A percentile compares a stretch with the other conserved stretches of the same genome.
phyloP scores from a whole-genome alignment of 345 rosid genomes.

The Camelina sativa region DNA sequence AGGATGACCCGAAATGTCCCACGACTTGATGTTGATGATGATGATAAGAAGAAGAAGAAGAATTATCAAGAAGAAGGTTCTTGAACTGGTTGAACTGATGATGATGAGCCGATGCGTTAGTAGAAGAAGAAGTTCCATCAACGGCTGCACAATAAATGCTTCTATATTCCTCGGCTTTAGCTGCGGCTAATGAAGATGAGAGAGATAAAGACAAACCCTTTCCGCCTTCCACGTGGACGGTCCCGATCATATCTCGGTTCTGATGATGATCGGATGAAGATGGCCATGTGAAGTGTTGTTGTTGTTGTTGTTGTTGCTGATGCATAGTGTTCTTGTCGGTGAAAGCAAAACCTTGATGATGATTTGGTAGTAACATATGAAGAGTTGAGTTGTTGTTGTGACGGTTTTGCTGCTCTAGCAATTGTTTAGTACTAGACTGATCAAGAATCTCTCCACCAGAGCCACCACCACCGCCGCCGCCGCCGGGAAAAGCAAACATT shows the following conservation, averaged over 20 bases:
- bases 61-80: conserved; percentile 38
- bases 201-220: conserved; percentile 89
- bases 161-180: conserved; percentile 84
- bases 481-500: conserved; percentile 78
- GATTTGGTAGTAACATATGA: conserved; percentile 79
- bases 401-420: conserved; percentile 72
- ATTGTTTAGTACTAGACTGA: conserved; percentile 40
- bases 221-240: conserved; percentile 60
- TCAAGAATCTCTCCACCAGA: conserved; percentile 48
- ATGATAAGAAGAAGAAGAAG: conserved; percentile 46
- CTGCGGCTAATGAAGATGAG: conserved; percentile 80
- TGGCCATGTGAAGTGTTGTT: conserved; percentile 71
- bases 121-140: conserved; percentile 45
- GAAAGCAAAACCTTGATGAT: conserved; percentile 46
- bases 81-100: conserved; percentile 40
- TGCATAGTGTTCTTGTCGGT: conserved; percentile 34
- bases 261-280: conserved; percentile 42
- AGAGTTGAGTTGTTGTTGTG: conserved; percentile 64
- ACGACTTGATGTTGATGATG: conserved; percentile 43
- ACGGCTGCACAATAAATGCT: conserved; percentile 47
- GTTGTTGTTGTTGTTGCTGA: conserved; percentile 46
- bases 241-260: conserved; percentile 49
- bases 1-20: conserved; percentile 51
- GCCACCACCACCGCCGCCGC: conserved; percentile 46
- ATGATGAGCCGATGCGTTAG: conserved; percentile 35